Conservation (phyloP, 2,329 filamentous ascomycete genomes). For the Sporothrix pseudoabietina region DNA sequence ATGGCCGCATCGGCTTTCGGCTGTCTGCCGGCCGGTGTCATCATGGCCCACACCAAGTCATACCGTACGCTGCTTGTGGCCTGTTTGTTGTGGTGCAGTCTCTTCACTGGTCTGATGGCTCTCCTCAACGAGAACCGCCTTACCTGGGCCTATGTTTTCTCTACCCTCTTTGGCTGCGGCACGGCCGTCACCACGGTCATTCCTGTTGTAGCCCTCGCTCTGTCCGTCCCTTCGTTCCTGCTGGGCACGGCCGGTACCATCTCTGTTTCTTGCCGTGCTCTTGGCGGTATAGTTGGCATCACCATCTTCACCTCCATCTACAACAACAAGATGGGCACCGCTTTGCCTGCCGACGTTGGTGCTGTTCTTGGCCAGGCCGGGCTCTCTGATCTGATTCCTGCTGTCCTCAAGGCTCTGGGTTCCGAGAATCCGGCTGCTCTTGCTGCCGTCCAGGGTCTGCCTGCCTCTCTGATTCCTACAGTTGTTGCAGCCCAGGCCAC, state of each 20-base stretch:
- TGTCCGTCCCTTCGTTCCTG: background rate
- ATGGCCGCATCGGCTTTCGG: slow-evolving; percentile 3
- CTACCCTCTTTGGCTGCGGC: background rate
- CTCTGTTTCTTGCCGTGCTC: background rate
- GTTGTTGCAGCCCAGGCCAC: background rate
- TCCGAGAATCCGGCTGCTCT: background rate
- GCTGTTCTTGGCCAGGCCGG: background rate
- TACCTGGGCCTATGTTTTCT: slow-evolving; percentile 11
- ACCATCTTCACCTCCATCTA: slow-evolving; percentile 20
- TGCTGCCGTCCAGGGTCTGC: background rate
- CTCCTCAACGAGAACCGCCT: background rate
- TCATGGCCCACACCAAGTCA: slow-evolving; percentile 21
- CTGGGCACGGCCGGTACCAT: background rate
- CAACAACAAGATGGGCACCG: slow-evolving; percentile 17
- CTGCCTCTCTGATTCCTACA: background rate
- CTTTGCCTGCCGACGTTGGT: background rate
- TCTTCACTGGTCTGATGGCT: background rate
- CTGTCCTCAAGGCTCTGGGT: background rate
- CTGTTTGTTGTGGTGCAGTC: background rate
- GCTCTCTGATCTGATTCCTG: background rate
- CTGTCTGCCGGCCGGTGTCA: slow-evolving; percentile 1
- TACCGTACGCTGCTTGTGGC: background rate
- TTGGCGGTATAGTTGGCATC: slow-evolving; percentile 11
- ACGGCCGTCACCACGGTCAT: slow-evolving; percentile 16
- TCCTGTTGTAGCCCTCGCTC: slow-evolving; percentile 9